Evolutionary conservation across 306 rosid genomes (phyloP).

Genomic region (Cucumis sativus): DNA sequence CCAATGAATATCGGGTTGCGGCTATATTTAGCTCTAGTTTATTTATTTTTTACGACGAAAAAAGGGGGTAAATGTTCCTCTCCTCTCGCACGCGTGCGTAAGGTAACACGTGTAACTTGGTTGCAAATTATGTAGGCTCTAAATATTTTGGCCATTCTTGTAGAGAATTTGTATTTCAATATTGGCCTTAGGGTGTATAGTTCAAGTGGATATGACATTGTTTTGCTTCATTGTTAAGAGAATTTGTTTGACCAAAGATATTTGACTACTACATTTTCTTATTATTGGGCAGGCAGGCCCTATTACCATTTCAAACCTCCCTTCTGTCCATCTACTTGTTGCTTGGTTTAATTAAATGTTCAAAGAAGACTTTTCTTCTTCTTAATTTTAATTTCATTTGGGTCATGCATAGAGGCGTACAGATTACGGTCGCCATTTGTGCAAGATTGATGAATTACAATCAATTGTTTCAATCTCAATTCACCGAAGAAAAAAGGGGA

Average conservation of each 20-base stretch:
- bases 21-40: background rate
- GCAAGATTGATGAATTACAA: background rate
- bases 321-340: background rate
- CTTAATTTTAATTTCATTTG: background rate
- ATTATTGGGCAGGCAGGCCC: background rate
- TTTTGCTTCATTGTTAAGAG: background rate
- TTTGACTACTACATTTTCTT: background rate
- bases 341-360: background rate
- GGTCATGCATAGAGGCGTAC: background rate
- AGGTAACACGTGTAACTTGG: constrained; percentile 5
- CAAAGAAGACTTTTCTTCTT: background rate
- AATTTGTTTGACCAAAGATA: background rate
- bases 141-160: constrained; percentile 8
- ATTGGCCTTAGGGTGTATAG: constrained; percentile 10
- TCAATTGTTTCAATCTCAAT: too few relatives aligned
- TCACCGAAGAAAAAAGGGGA: too few relatives aligned
- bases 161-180: constrained; percentile 1
- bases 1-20: background rate
- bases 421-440: background rate
- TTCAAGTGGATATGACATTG: constrained; percentile 1
- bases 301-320: background rate
- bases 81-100: background rate
- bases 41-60: background rate
- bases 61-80: background rate
- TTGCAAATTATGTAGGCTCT: background rate